Conservation (phyloP, 768 basidiomycete genomes). For the Hericium rajendrae region DNA sequence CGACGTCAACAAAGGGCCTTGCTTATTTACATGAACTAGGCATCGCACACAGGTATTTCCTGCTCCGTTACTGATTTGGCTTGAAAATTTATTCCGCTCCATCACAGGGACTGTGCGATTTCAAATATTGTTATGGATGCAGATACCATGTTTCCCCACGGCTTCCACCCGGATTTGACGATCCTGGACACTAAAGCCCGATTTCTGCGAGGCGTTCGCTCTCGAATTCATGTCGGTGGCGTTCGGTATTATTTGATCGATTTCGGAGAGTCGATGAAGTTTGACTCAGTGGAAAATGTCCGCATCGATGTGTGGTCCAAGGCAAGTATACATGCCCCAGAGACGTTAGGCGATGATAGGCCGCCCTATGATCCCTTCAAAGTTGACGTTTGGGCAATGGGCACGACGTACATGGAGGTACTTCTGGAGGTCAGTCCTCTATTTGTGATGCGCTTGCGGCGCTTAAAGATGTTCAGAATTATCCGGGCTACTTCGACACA, state of each 20-base stretch:
- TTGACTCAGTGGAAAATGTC: background rate
- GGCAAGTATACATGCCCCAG: background rate
- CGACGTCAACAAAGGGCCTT: too few species aligned
- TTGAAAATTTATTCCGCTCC: background rate
- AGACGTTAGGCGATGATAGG: background rate
- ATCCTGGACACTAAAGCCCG: background rate
- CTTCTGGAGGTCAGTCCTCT: too few species aligned
- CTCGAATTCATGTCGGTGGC: background rate
- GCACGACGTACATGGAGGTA: background rate
- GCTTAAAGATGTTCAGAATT: background rate
- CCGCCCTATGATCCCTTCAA: background rate
- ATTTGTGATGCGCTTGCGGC: too few species aligned
- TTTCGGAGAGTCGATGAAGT: background rate
- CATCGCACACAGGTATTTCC: background rate
- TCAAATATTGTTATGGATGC: background rate
- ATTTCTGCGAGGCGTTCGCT: too few species aligned
- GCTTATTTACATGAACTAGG: background rate
- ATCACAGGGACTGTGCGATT: background rate
- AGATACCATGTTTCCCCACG: background rate
- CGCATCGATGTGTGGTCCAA: background rate
- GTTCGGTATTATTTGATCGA: background rate
- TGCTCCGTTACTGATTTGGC: too few species aligned
- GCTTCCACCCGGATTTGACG: background rate
- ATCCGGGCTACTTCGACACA: background rate
- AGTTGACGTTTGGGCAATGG: background rate